These are phyloP conservation scores for Picochlorum costavermella DNA, from an alignment of 139 green algal genomes.

Conservation along the genomic window DNA sequence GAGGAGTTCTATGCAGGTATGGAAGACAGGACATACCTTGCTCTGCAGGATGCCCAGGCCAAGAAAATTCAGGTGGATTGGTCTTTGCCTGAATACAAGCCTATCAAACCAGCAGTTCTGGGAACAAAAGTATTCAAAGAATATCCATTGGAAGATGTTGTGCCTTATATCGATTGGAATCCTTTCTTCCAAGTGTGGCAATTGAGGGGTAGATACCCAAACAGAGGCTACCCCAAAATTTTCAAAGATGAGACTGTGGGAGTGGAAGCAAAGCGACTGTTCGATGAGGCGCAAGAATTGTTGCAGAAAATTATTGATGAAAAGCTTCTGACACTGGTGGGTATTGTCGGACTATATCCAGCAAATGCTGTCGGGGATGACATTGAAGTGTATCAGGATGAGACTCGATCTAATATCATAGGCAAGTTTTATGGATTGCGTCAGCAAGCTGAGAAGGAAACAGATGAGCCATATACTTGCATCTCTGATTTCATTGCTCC, in stretches of 20 bases:
- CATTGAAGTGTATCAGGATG: constrained; percentile 80
- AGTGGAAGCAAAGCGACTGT: constrained; percentile 92
- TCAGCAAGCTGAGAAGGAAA: constrained; percentile 84
- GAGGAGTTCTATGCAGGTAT: constrained; percentile 95
- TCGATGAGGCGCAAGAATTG: constrained; percentile 85
- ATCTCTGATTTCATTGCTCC: constrained; percentile 96
- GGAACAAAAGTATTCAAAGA: constrained; percentile 65
- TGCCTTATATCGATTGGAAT: constrained; percentile 98
- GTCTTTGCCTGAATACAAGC: constrained; percentile 63
- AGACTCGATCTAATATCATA: constrained; percentile 38
- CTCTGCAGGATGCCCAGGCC: constrained; percentile 37
- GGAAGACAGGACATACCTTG: constrained; percentile 87
- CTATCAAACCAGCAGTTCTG: constrained; percentile 61
- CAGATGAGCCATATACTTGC: constrained; percentile 70
- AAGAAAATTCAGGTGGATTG: constrained; percentile 69
- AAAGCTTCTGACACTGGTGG: constrained; percentile 77
- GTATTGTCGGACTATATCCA: constrained; percentile 84
- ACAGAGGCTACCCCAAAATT: constrained; percentile 98
- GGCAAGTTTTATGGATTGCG: constrained; percentile 65
- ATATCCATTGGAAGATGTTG: constrained; percentile 83
- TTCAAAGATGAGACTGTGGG: constrained; percentile 98
- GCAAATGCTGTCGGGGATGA: constrained; percentile 89
- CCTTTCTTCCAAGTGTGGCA: constrained; percentile 99
- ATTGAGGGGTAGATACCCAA: constrained; percentile 94
- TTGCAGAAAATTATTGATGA: constrained; percentile 69